phyloP scores from a whole-genome alignment of 495 filamentous ascomycete genomes.

The Trichocladium uniseriatum region DNA sequence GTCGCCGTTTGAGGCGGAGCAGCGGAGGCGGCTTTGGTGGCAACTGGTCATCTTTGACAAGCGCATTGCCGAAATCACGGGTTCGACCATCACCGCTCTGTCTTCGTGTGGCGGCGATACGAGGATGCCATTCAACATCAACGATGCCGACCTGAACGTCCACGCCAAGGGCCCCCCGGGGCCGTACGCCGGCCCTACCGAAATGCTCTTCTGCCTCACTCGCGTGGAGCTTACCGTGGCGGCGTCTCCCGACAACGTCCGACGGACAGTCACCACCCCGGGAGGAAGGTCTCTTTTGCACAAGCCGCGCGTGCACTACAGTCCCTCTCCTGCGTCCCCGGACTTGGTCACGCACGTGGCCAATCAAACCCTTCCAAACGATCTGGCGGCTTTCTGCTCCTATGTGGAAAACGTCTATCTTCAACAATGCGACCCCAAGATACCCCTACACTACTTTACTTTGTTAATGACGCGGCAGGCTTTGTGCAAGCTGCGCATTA shows the following conservation, averaged over 20 bases:
- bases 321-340: constrained; percentile 22
- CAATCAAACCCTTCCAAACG: constrained; percentile 37
- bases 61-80: constrained; percentile 54
- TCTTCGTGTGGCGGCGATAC: constrained; percentile 39
- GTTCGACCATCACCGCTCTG: constrained; percentile 52
- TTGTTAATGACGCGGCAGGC: constrained; percentile 39
- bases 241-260: constrained; percentile 27
- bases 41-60: constrained; percentile 57
- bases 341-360: constrained; percentile 39
- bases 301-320: constrained; percentile 30
- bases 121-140: constrained; percentile 45
- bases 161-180: constrained; percentile 37
- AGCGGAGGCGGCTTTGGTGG: constrained; percentile 64
- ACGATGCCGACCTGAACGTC: constrained; percentile 46
- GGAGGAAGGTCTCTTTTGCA: constrained; percentile 11
- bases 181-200: constrained; percentile 37
- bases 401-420: constrained; percentile 53
- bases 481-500: constrained; percentile 40
- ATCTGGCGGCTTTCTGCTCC: constrained; percentile 46
- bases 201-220: constrained; percentile 44
- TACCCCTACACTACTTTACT: constrained; percentile 50
- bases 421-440: constrained; percentile 48
- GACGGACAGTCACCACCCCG: constrained; percentile 11
- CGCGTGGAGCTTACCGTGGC: constrained; percentile 42
- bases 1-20: constrained; percentile 59